phyloP scores from a whole-genome alignment of 495 filamentous ascomycete species.

The Penicillium flavigenum region DNA sequence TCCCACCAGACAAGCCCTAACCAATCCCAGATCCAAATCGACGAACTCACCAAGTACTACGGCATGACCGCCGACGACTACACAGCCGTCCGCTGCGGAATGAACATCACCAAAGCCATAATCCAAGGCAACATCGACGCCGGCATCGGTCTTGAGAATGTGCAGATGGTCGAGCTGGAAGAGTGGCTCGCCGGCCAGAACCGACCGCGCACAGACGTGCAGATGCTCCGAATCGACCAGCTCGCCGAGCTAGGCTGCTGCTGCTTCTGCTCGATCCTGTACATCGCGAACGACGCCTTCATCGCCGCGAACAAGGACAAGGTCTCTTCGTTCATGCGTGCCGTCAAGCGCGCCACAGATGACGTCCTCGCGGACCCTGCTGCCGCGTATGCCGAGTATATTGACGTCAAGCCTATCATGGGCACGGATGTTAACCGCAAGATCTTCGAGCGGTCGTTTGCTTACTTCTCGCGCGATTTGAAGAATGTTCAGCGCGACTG shows the following conservation, averaged over 20 bases:
- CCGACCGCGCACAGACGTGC: conserved; percentile 60
- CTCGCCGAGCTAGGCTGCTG: conserved; percentile 70
- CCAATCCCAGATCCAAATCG: conserved; percentile 59
- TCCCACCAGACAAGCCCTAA: background rate
- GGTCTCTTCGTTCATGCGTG: conserved; percentile 58
- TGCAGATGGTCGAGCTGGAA: conserved; percentile 72
- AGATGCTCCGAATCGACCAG: conserved; percentile 73
- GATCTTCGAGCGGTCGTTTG: conserved; percentile 71
- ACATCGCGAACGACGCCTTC: conserved; percentile 68
- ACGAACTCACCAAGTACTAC: conserved; percentile 70
- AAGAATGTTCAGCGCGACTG: conserved; percentile 70
- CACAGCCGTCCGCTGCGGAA: conserved; percentile 65
- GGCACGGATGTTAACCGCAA: conserved; percentile 62
- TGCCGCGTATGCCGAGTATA: conserved; percentile 60
- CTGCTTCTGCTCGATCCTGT: conserved; percentile 74
- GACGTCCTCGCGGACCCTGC: conserved; percentile 60
- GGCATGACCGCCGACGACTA: conserved; percentile 68
- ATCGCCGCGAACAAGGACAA: conserved; percentile 58
- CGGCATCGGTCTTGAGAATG: conserved; percentile 70
- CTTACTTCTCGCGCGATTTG: conserved; percentile 67
- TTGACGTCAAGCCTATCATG: conserved; percentile 68
- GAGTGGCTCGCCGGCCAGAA: conserved; percentile 63
- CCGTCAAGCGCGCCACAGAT: conserved; percentile 65
- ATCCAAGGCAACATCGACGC: conserved; percentile 65
- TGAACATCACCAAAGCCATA: conserved; percentile 64